A percentile compares a stretch with the other conserved stretches of the same genome.
phyloP scores from a whole-genome alignment of 1,139 yeast genomes.

The Saccharomyces pastorianus region DNA sequence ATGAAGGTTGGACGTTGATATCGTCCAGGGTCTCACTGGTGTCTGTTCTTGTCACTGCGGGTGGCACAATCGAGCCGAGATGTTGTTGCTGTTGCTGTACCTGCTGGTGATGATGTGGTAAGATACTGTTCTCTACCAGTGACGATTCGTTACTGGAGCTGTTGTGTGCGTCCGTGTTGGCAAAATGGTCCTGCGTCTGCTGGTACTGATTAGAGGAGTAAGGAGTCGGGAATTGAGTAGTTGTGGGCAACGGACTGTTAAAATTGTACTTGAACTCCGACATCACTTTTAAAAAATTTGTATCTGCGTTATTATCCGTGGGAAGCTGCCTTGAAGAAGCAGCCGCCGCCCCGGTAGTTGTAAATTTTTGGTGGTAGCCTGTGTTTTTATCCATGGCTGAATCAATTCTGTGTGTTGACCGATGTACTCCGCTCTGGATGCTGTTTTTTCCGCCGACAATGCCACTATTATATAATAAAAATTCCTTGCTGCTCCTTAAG shows the following conservation, averaged over 20 bases:
- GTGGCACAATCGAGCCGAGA: not conserved
- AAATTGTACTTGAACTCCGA: conserved; percentile 25
- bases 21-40: conserved; percentile 19
- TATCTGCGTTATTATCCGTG: conserved; percentile 10
- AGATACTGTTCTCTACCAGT: not conserved
- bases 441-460: not conserved
- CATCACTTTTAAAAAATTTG: conserved; percentile 18
- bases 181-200: conserved; percentile 6
- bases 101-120: not conserved
- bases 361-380: not conserved
- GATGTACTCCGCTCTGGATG: not conserved
- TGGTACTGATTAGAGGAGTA: conserved; percentile 23
- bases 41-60: conserved; percentile 1
- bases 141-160: conserved; percentile 1
- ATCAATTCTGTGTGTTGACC: not conserved
- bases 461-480: not conserved
- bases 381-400: not conserved
- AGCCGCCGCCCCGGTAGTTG: not conserved
- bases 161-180: conserved; percentile 4
- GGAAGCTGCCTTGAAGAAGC: not conserved
- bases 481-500: not conserved
- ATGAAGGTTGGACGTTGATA: conserved; percentile 28
- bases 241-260: conserved; percentile 26
- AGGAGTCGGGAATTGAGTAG: conserved; percentile 31
- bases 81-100: not conserved